Evolutionary conservation across 495 filamentous ascomycete species (phyloP).

Genomic region (Evernia prunastri): DNA sequence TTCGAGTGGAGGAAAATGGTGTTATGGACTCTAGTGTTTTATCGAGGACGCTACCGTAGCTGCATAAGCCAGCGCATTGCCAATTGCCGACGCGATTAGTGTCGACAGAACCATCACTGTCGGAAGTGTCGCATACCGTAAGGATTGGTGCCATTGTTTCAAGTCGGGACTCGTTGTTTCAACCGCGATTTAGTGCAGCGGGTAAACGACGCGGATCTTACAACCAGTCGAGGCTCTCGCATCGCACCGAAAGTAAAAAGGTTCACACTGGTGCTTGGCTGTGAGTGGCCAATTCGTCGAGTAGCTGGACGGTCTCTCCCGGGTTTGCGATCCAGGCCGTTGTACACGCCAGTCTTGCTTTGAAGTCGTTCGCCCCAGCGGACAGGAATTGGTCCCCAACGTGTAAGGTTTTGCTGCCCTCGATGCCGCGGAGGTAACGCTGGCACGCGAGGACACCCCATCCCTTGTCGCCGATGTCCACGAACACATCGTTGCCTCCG

Average conservation of each 20-base stretch:
- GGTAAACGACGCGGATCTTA: not conserved
- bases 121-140: not conserved
- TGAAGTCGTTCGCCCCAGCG: conserved; percentile 95
- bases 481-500: conserved; percentile 93
- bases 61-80: not conserved
- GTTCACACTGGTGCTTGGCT: not conserved
- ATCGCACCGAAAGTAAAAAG: too few relatives aligned
- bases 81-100: not conserved
- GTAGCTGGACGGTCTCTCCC: conserved; percentile 74
- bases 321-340: conserved; percentile 92
- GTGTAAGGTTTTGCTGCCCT: conserved; percentile 63
- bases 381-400: conserved; percentile 95
- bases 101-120: not conserved
- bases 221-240: too few relatives aligned
- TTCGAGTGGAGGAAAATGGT: not conserved
- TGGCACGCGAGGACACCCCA: conserved; percentile 91
- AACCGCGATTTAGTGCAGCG: not conserved
- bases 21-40: not conserved
- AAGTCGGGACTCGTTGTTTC: not conserved
- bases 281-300: conserved; percentile 62
- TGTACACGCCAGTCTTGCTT: conserved; percentile 62
- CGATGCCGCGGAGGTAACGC: conserved; percentile 75
- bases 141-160: not conserved
- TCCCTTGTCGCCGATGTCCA: conserved; percentile 97
- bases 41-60: not conserved